A percentile compares a stretch with the other conserved stretches of the same genome.
Conservation (phyloP, 345 rosid species). For the Fremontodendron californicum region DNA sequence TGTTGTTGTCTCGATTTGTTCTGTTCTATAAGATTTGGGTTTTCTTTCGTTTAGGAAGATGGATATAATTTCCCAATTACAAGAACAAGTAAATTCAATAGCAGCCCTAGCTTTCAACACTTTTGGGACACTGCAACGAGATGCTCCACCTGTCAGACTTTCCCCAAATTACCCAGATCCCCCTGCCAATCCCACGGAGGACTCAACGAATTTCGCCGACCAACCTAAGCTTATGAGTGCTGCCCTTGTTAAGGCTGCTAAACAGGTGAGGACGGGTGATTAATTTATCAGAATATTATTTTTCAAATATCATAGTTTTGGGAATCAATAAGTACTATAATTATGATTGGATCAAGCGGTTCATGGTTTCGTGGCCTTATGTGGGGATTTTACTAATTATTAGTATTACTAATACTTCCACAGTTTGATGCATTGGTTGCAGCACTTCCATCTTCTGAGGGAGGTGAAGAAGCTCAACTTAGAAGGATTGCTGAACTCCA, state of each 20-base stretch:
- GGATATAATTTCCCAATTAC: constrained; percentile 93
- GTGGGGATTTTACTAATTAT: not conserved
- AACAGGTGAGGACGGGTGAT: constrained; percentile 48
- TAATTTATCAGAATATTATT: not conserved
- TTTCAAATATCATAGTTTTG: not conserved
- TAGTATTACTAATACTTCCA: too few relatives aligned
- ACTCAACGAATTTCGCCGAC: constrained; percentile 47
- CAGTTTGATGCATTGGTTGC: constrained; percentile 92
- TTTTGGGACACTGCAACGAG: constrained; percentile 76
- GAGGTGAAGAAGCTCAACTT: constrained; percentile 90
- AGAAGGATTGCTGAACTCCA: constrained; percentile 75
- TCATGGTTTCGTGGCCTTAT: not conserved
- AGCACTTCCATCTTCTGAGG: constrained; percentile 84
- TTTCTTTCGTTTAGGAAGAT: constrained; percentile 26
- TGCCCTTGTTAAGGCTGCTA: constrained; percentile 85
- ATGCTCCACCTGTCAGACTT: constrained; percentile 77
- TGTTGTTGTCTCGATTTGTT: not conserved
- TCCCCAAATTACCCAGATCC: constrained; percentile 85
- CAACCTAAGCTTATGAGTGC: constrained; percentile 82
- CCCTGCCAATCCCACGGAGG: constrained; percentile 50
- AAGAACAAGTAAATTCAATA: constrained; percentile 77
- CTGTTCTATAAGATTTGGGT: not conserved
- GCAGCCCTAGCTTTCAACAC: constrained; percentile 77
- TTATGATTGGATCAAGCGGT: not conserved
- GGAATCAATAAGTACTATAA: not conserved